A percentile compares a stretch with the other conserved stretches of the same genome.
Evolutionary conservation across 805 yeast species (phyloP).

Genomic region (Pichia pseudocactophila): DNA sequence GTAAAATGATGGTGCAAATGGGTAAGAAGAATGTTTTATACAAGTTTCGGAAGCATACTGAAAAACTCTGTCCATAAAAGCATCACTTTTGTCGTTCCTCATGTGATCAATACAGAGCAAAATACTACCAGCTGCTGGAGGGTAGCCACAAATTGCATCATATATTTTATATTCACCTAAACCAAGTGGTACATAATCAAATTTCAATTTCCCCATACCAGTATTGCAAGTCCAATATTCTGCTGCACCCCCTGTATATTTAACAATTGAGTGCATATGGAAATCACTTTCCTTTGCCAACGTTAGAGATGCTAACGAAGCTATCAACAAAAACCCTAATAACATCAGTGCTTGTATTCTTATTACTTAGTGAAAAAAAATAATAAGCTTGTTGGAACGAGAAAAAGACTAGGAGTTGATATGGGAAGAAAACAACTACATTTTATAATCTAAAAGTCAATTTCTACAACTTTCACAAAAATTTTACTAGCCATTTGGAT

Average conservation of each 20-base stretch:
- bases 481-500: too few relatives aligned
- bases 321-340: too few relatives aligned
- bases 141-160: slow-evolving; percentile 12
- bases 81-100: slow-evolving; percentile 3
- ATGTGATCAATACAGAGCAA: slow-evolving; percentile 10
- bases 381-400: too few relatives aligned
- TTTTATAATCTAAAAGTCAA: too few relatives aligned
- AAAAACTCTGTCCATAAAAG: slow-evolving; percentile 1
- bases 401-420: too few relatives aligned
- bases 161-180: background rate
- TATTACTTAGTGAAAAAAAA: too few relatives aligned
- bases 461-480: too few relatives aligned
- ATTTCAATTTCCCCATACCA: slow-evolving; percentile 4
- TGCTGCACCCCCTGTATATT: slow-evolving; percentile 5
- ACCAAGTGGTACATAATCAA: slow-evolving; percentile 9
- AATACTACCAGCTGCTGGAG: slow-evolving; percentile 15
- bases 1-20: slow-evolving; percentile 15
- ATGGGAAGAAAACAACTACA: too few relatives aligned
- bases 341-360: too few relatives aligned
- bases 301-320: background rate
- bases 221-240: slow-evolving; percentile 13
- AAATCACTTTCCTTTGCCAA: background rate
- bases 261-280: too few relatives aligned
- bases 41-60: slow-evolving; percentile 3
- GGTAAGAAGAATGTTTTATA: slow-evolving; percentile 7